Conservation (phyloP, 768 basidiomycete genomes). For the Rhodosporidiobolus sp. region DNA sequence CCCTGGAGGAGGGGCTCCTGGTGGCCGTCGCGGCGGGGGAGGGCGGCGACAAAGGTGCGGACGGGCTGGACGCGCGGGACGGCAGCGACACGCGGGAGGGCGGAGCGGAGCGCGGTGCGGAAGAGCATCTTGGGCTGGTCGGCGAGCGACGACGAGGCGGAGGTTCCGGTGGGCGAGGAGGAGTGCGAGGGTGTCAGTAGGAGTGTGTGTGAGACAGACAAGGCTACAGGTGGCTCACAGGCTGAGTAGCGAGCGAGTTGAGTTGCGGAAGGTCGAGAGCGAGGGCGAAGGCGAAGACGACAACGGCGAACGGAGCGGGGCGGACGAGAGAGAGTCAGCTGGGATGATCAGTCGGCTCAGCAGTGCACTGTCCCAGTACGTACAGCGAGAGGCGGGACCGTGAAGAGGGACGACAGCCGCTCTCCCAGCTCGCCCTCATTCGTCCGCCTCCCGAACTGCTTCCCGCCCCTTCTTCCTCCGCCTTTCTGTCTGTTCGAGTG, state of each 20-base stretch:
- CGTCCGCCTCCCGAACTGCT: no score
- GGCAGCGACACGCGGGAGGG: slow-evolving; percentile 13
- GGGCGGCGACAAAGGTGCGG: slow-evolving; percentile 31
- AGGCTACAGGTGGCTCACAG: background rate
- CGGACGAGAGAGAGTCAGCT: background rate
- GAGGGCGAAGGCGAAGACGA: background rate
- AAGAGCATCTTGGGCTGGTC: slow-evolving; percentile 18
- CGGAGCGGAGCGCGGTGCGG: slow-evolving; percentile 11
- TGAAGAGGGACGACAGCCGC: no score
- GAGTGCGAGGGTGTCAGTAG: background rate
- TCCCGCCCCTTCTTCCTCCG: no score
- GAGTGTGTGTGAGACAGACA: background rate
- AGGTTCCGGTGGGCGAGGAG: background rate
- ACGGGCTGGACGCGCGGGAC: slow-evolving; percentile 25
- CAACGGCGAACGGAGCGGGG: background rate
- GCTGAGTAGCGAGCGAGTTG: background rate
- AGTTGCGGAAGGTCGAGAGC: background rate
- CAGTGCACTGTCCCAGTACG: background rate
- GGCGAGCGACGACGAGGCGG: no score
- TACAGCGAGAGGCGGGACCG: background rate
- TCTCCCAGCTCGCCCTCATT: no score
- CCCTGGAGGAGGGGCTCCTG: slow-evolving; percentile 34
- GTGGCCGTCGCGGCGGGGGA: slow-evolving; percentile 24
- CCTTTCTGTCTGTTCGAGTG: background rate
- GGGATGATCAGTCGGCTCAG: background rate